phyloP scores from a whole-genome alignment of 164 flowering plant species.

The Vitis amurensis region DNA sequence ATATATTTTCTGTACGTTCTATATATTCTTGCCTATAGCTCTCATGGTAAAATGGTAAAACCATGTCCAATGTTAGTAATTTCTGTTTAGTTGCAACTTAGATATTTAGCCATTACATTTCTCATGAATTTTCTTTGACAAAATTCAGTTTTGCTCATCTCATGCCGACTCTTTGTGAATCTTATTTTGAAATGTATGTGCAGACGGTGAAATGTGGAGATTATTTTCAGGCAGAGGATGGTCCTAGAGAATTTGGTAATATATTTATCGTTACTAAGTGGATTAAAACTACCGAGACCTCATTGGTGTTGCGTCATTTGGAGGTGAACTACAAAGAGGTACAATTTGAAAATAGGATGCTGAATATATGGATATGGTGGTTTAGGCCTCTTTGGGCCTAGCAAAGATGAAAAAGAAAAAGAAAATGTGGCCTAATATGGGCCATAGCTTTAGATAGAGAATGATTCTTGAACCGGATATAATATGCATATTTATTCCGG shows the following conservation, averaged over 20 bases:
- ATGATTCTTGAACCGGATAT: too few species aligned
- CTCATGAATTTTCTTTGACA: background rate
- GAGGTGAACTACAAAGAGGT: conserved; percentile 85
- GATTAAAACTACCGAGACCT: conserved; percentile 50
- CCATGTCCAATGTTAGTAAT: background rate
- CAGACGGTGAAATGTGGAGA: conserved; percentile 92
- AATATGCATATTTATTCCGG: too few species aligned
- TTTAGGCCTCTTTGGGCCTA: background rate
- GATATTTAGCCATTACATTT: background rate
- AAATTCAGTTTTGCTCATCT: background rate
- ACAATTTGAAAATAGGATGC: conserved; percentile 3
- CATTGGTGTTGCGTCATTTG: conserved; percentile 62
- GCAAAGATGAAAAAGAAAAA: too few species aligned
- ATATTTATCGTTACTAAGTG: conserved; percentile 57
- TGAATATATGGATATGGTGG: background rate
- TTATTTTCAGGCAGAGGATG: conserved; percentile 83
- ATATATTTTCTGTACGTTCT: background rate
- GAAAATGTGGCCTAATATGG: too few species aligned
- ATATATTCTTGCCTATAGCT: background rate
- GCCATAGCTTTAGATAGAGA: too few species aligned
- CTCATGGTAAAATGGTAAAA: background rate
- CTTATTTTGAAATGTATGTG: conserved; percentile 20
- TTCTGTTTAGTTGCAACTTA: background rate
- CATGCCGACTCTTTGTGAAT: background rate
- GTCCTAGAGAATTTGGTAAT: conserved; percentile 82